A percentile compares a stretch with the other conserved stretches of the same genome.
phyloP scores from a whole-genome alignment of 495 filamentous ascomycete genomes.

The Penicillium robsamsonii region DNA sequence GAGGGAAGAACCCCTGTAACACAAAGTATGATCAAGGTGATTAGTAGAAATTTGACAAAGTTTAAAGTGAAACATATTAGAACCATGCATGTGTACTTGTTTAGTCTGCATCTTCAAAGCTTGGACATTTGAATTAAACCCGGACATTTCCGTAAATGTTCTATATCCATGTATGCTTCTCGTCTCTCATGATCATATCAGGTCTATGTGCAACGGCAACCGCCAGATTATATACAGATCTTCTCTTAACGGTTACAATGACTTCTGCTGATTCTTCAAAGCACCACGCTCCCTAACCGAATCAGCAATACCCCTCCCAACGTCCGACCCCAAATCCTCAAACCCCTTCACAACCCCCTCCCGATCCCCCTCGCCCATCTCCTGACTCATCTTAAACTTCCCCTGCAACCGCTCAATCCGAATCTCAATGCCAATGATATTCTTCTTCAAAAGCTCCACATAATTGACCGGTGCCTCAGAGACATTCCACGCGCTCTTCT shows the following conservation, averaged over 20 bases:
- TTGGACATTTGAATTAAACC: neutral
- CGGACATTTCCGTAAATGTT: neutral
- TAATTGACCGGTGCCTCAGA: slow-evolving; percentile 48
- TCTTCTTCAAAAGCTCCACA: slow-evolving; percentile 49
- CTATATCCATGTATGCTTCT: neutral
- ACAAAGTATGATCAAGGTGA: too few species aligned
- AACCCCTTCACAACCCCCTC: slow-evolving; percentile 51
- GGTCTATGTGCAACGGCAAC: neutral
- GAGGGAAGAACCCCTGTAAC: too few species aligned
- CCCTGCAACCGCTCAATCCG: slow-evolving; percentile 45
- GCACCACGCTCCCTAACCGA: slow-evolving; percentile 41
- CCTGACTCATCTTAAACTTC: slow-evolving; percentile 61
- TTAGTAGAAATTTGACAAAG: neutral
- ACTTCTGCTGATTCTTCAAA: slow-evolving; percentile 12
- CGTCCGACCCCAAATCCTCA: slow-evolving; percentile 37
- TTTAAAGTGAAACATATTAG: neutral
- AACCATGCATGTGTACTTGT: neutral
- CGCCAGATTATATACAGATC: neutral
- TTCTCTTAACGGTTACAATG: neutral
- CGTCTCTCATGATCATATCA: neutral
- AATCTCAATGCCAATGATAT: slow-evolving; percentile 54
- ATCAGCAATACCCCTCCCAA: slow-evolving; percentile 35
- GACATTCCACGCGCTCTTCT: slow-evolving; percentile 44
- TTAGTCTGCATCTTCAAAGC: neutral
- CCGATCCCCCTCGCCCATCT: slow-evolving; percentile 44